Evolutionary conservation across 768 basidiomycete genomes (phyloP), one percentile per base, ranked within the genome.

Genomic region (Naganishia vishniacii): DNA sequence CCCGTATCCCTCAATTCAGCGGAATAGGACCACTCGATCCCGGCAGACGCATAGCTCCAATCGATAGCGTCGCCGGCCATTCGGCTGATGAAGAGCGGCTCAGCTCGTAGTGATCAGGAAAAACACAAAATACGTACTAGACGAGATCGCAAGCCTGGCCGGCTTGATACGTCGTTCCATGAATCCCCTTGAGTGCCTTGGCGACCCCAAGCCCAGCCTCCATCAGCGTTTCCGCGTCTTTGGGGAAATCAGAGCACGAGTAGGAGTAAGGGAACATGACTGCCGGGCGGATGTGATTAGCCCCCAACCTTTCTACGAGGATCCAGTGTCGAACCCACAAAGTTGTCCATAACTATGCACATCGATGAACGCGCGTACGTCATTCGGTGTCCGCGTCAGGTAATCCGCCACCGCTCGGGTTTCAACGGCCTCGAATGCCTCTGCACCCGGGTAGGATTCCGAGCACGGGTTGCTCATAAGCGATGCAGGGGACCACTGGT

Each of bases 341-440:
- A 89, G 86, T 73, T 91, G 88, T 0, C 89, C 89, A 70, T 89
- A 92, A 69, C 85, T 87, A 67, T 90, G 81, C 56, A 90, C 73
- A 76, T 91, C 88, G 32, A 90, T 64, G 75, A 88, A 91, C 1
- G 81, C 85, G 20, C 82, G 79, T 16, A 88, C 78, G 12, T 72
- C 68, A 37, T 47, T 49, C 12, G 34, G 42, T 13, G 46, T 49
- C 15, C 61, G 32, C 37, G 49, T 79, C 60, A 88, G 78, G 73
- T 84, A 88, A 69, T 86, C 84, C 3, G 86, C 85, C 63, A 91
- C 82, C 65, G 84, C 86, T 75, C 84, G 84, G 18, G 85, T 84
- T 74, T 92, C 89, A 1, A 84, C 82, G 0, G 88, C 82, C 72
- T 91, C 83, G 77, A 91, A 92, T 0, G 88, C 80, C 8, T 84